Evolutionary conservation across 768 basidiomycete species (phyloP).

Genomic region (Mycena venus): DNA sequence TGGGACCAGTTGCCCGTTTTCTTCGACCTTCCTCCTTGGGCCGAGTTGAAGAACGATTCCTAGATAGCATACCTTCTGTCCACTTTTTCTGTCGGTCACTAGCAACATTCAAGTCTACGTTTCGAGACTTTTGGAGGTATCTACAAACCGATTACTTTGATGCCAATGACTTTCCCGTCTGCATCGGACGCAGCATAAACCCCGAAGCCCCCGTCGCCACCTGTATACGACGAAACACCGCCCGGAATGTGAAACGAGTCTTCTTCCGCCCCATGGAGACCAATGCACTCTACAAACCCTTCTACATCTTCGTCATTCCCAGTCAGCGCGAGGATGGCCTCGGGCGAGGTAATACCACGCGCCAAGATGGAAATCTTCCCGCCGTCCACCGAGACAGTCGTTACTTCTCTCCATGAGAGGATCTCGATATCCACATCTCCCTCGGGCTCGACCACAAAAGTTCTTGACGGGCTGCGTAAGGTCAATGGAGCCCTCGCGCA

Average conservation of each 20-base stretch:
- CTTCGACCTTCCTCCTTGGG: not conserved
- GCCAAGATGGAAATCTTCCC: conserved; percentile 5
- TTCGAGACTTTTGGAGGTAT: no score
- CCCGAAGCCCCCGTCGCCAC: conserved; percentile 14
- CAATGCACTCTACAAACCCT: not conserved
- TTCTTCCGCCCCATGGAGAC: conserved; percentile 11
- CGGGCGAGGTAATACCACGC: not conserved
- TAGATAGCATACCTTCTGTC: no score
- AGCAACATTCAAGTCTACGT: no score
- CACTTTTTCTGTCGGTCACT: no score
- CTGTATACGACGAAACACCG: conserved; percentile 20
- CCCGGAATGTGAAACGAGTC: conserved; percentile 18
- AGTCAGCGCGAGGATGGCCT: conserved; percentile 1
- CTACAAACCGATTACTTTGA: not conserved
- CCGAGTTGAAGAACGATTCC: not conserved
- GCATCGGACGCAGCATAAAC: conserved; percentile 5
- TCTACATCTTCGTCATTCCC: conserved; percentile 10
- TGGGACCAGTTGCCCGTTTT: not conserved
- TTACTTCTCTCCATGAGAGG: not conserved
- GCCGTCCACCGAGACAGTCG: conserved; percentile 1
- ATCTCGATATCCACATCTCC: not conserved
- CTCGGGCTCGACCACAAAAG: not conserved
- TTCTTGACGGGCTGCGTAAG: conserved; percentile 2
- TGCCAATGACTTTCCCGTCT: conserved; percentile 10
- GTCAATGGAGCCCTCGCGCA: conserved; percentile 17